These are phyloP conservation scores for Fusarium praegraminearum DNA, from an alignment of 2,329 filamentous ascomycete genomes.

Conservation along the genomic window DNA sequence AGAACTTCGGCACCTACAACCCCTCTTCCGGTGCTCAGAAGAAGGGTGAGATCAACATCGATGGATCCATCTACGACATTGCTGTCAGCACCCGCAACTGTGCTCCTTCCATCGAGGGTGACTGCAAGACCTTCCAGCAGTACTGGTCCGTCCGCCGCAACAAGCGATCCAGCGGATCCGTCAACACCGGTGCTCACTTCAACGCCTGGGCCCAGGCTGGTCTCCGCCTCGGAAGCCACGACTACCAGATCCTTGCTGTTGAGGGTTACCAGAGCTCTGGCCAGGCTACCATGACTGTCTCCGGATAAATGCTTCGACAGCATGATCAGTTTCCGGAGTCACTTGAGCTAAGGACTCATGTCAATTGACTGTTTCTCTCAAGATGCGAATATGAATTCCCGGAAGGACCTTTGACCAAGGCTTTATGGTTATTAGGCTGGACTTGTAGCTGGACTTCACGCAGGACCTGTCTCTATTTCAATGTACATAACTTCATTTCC, in stretches of 20 bases:
- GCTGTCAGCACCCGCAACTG: constrained; percentile 55
- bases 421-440: constrained; percentile 1
- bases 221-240: constrained; percentile 60
- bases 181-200: constrained; percentile 64
- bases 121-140: constrained; percentile 61
- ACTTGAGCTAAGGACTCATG: neutral
- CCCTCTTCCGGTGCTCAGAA: constrained; percentile 50
- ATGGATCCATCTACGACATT: constrained; percentile 56
- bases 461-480: constrained; percentile 12
- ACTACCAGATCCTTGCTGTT: constrained; percentile 68
- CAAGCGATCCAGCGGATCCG: constrained; percentile 63
- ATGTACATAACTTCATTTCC: constrained; percentile 15
- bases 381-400: no score
- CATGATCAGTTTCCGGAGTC: neutral
- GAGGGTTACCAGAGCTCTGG: constrained; percentile 66
- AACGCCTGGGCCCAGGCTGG: constrained; percentile 64
- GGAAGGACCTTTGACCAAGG: neutral
- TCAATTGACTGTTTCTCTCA: neutral
- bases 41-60: constrained; percentile 53
- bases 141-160: constrained; percentile 64
- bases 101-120: constrained; percentile 62
- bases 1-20: constrained; percentile 52
- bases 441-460: constrained; percentile 17
- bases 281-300: constrained; percentile 60
- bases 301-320: neutral